phyloP scores from a whole-genome alignment of 371 early-diverging fungal genomes.

The Capniomyces stellatus region DNA sequence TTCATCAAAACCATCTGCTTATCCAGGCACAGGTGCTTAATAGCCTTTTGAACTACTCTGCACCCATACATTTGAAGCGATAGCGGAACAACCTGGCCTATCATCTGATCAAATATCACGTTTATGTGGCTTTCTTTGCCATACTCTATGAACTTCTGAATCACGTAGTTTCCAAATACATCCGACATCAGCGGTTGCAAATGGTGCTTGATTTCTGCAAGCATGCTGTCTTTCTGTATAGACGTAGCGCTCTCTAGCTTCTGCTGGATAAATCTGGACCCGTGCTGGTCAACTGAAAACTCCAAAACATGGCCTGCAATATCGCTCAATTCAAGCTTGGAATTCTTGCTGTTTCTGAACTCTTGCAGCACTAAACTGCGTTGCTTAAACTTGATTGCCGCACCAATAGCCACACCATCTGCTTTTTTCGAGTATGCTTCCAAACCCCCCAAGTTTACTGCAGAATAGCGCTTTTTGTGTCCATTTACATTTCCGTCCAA shows the following conservation, averaged over 20 bases:
- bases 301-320: constrained; percentile 73
- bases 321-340: constrained; percentile 71
- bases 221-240: constrained; percentile 83
- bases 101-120: constrained; percentile 67
- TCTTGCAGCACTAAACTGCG: too few species aligned
- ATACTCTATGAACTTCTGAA: constrained; percentile 96
- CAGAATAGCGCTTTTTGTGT: too few species aligned
- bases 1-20: constrained; percentile 67
- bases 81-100: constrained; percentile 68
- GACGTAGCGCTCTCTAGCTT: constrained; percentile 71
- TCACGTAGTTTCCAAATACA: constrained; percentile 98
- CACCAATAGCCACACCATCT: too few species aligned
- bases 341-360: constrained; percentile 69
- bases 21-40: constrained; percentile 67
- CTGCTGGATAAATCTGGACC: constrained; percentile 96
- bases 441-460: too few species aligned
- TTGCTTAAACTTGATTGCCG: too few species aligned
- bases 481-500: too few species aligned
- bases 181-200: constrained; percentile 87
- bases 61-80: constrained; percentile 98
- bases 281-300: constrained; percentile 94
- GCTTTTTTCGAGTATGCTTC: too few species aligned
- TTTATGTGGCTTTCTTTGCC: constrained; percentile 68
- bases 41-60: constrained; percentile 93
- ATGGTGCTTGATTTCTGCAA: constrained; percentile 80